Conservation (phyloP, 2,329 filamentous ascomycete genomes). For the Aspergillus alliaceus region DNA sequence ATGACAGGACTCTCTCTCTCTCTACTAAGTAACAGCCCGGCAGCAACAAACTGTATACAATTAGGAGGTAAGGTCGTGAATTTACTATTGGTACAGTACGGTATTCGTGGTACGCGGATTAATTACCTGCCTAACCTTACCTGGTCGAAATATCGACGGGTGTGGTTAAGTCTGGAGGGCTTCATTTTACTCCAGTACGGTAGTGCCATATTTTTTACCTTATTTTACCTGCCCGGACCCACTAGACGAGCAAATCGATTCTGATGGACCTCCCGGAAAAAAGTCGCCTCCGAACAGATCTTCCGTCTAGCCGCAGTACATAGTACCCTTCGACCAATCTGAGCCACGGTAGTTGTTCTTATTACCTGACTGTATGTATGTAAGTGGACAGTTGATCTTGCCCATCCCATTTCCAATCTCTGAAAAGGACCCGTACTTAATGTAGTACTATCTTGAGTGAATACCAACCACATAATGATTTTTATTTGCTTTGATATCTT, state of each 20-base stretch:
- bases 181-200: not conserved
- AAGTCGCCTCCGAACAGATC: conserved; percentile 15
- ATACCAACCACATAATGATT: not conserved
- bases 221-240: conserved; percentile 12
- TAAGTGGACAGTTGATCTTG: not conserved
- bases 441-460: too few relatives aligned
- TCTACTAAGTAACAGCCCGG: not conserved
- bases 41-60: conserved; percentile 1
- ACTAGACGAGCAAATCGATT: conserved; percentile 5
- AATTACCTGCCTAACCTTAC: not conserved
- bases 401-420: too few relatives aligned
- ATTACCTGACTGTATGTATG: not conserved
- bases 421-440: too few relatives aligned
- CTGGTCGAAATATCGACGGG: not conserved
- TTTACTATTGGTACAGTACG: not conserved
- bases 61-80: conserved; percentile 2
- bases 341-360: not conserved
- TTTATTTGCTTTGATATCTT: not conserved
- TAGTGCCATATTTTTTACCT: not conserved
- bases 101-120: not conserved
- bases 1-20: not conserved
- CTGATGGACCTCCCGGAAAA: conserved; percentile 9
- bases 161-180: not conserved
- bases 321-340: not conserved
- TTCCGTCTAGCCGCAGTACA: conserved; percentile 5